A percentile compares a stretch with the other conserved stretches of the same genome.
phyloP scores from a whole-genome alignment of 208 protist species.

The Polymyxa betae region DNA sequence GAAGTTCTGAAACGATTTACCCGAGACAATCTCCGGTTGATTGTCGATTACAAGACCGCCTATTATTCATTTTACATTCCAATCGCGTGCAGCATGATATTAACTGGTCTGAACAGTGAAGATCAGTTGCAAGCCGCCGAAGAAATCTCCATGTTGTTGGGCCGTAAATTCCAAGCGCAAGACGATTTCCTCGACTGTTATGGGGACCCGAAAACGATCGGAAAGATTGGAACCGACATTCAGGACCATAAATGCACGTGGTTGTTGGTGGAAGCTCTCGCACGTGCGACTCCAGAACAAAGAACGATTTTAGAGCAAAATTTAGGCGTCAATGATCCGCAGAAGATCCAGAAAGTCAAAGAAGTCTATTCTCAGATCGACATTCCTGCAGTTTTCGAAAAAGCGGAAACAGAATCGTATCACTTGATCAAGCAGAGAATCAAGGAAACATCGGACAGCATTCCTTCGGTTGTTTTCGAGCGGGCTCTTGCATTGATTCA shows the following conservation, averaged over 20 bases:
- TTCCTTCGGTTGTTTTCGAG: slow-evolving; percentile 52
- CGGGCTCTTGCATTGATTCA: slow-evolving; percentile 59
- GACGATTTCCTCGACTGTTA: slow-evolving; percentile 78
- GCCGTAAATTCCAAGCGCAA: slow-evolving; percentile 67
- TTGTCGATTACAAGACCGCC: slow-evolving; percentile 74
- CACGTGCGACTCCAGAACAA: slow-evolving; percentile 39
- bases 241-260: slow-evolving; percentile 84
- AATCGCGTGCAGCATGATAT: slow-evolving; percentile 56
- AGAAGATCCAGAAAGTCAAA: slow-evolving; percentile 58
- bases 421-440: slow-evolving; percentile 46
- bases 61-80: slow-evolving; percentile 75
- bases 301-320: slow-evolving; percentile 45
- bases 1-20: slow-evolving; percentile 32
- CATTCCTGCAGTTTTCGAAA: slow-evolving; percentile 61
- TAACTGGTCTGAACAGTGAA: not conserved
- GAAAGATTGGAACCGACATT: slow-evolving; percentile 77
- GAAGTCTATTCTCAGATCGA: slow-evolving; percentile 50
- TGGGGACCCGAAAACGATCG: slow-evolving; percentile 68
- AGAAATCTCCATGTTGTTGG: slow-evolving; percentile 54
- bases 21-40: slow-evolving; percentile 36
- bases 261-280: slow-evolving; percentile 85
- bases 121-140: not conserved
- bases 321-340: slow-evolving; percentile 57
- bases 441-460: not conserved
- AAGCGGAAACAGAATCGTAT: slow-evolving; percentile 25